These are phyloP conservation scores for Wickerhamiella nectarea DNA, from an alignment of 805 yeast genomes.

Conservation along the genomic window DNA sequence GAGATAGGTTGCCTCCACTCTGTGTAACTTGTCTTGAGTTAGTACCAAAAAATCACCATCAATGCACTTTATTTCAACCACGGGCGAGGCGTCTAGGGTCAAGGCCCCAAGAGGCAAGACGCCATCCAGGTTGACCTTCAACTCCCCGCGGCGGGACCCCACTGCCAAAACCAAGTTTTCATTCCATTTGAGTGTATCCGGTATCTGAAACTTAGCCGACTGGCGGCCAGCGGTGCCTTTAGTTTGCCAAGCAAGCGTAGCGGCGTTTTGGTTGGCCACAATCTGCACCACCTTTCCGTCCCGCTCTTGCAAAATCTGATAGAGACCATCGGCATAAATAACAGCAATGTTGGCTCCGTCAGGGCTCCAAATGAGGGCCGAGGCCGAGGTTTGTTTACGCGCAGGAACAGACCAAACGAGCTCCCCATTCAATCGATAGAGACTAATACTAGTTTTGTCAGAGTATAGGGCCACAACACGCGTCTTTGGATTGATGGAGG, in stretches of 20 bases:
- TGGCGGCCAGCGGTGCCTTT: constrained; percentile 6
- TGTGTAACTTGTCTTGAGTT: not conserved
- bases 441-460: constrained; percentile 5
- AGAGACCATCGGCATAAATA: constrained; percentile 32
- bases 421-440: constrained; percentile 19
- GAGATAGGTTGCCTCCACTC: constrained; percentile 1
- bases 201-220: not conserved
- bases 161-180: constrained; percentile 23
- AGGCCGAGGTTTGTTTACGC: constrained; percentile 7
- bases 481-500: constrained; percentile 4
- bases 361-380: constrained; percentile 25
- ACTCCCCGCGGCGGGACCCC: constrained; percentile 20
- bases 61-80: constrained; percentile 4
- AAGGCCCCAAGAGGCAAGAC: constrained; percentile 24
- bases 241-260: constrained; percentile 16
- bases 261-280: constrained; percentile 8
- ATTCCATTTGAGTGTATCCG: constrained; percentile 13
- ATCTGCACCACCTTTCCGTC: constrained; percentile 31
- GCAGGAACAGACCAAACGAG: constrained; percentile 18
- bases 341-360: constrained; percentile 33
- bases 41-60: constrained; percentile 11
- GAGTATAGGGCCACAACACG: constrained; percentile 13
- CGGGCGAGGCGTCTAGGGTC: constrained; percentile 4
- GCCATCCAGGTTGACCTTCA: constrained; percentile 26
- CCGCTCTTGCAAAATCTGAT: constrained; percentile 34